phyloP scores from a whole-genome alignment of 257 asterid genomes.

The Anisodus tanguticus region DNA sequence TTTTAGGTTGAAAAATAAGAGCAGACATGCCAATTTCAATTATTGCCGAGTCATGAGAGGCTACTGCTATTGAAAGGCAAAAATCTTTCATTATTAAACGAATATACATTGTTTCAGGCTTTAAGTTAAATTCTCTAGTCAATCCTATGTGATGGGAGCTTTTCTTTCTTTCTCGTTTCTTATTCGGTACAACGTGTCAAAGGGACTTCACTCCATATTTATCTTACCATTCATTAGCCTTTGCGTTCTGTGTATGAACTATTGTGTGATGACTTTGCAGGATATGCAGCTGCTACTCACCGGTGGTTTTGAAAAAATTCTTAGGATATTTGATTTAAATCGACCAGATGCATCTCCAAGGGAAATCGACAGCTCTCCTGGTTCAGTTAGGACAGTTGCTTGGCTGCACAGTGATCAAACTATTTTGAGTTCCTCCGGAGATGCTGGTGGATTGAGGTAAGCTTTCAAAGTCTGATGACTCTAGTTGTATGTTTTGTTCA shows the following conservation, averaged over 20 bases:
- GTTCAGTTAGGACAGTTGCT: conserved; percentile 80
- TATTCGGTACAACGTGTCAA: not conserved
- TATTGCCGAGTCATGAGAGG: not conserved
- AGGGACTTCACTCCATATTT: not conserved
- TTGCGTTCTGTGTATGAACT: not conserved
- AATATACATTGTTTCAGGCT: not conserved
- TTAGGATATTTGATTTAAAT: conserved; percentile 83
- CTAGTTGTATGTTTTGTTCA: not conserved
- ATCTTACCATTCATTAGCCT: conserved; percentile 3
- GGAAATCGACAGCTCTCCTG: conserved; percentile 85
- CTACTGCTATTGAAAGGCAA: not conserved
- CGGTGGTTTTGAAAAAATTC: conserved; percentile 83
- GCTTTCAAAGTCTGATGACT: not conserved
- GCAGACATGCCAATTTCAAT: not conserved
- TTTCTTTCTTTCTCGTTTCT: not conserved
- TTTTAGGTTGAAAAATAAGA: conserved; percentile 1
- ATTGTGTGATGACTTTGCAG: conserved; percentile 46
- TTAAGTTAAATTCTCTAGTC: not conserved
- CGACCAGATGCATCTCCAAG: conserved; percentile 85
- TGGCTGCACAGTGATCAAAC: conserved; percentile 97
- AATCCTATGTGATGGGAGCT: not conserved
- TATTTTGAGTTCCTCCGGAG: conserved; percentile 86
- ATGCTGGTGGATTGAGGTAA: conserved; percentile 91
- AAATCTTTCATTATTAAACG: not conserved
- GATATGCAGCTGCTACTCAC: conserved; percentile 76